Base-by-base conservation (phyloP, 2,329 filamentous ascomycete species). In the Alternaria gaisen region DNA sequence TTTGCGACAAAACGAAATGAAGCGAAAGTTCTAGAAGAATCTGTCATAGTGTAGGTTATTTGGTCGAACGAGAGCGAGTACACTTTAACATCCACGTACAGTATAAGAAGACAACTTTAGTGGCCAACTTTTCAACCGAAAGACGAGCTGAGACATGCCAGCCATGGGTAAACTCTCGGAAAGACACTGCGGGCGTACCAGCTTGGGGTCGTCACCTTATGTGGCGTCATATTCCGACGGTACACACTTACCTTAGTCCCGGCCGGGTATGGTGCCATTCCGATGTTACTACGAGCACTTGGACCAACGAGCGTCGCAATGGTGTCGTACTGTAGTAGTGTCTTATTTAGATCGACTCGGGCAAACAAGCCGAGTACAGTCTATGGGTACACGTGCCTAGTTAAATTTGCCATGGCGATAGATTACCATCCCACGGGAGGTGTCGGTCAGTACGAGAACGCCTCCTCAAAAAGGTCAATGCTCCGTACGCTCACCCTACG, bases 391-490 rank as follows among this genome's bases (percentile, higher is more conserved):
- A 36, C 53, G 42, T 53, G 51, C 18, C 26, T 53, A 22, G 12
- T 18, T 32, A 1, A 41, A 22, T 30, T 44, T 42, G 36, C 43
- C 14, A 44, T 36, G 30, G 42, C 16, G 12, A 36, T 14, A 22
- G 24, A 41, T 56, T n/a, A 22, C 46, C 30, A 24, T 36, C 18
- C 20, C 18, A 22, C 18, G 2, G 36, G 28, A 36, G 32, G 36
- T 18, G 22, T 10, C 14, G 14, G 20, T 50, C 40, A 86, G 83
- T 84, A 87, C 24, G 83, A 83, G 77, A 93, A 93, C 4, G 89
- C 87, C 79, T 93, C 90, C 77, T 93, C 91, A 55, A 90, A 84
- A 72, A 93, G 91, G 71, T 93, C 90, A 58, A 93, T 87, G 61
- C 86, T 86, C 53, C 86, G 86, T 50, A 83, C 77, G 64, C 87